These are phyloP conservation scores for Amoeboradix gromovi DNA, from an alignment of 371 early-diverging fungal genomes.

Conservation along the genomic window DNA sequence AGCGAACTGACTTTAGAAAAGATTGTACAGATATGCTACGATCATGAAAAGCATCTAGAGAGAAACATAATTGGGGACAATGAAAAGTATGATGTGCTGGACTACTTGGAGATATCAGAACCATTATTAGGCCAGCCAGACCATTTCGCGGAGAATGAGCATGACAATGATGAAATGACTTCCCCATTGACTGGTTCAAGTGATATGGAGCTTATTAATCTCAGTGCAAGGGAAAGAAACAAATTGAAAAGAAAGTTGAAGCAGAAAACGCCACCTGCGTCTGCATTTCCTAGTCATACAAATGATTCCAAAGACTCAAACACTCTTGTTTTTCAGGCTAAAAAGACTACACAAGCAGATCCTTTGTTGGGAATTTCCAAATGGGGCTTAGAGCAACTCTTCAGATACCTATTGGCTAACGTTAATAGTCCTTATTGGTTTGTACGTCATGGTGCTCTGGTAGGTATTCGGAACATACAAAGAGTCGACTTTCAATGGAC, in stretches of 20 bases:
- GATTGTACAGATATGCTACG: not conserved
- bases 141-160: not conserved
- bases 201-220: not conserved
- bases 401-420: conserved; percentile 60
- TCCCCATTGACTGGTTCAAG: not conserved
- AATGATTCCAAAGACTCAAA: conserved; percentile 8
- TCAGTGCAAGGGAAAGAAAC: conserved; percentile 46
- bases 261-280: conserved; percentile 1
- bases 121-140: not conserved
- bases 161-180: not conserved
- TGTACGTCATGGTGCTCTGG: conserved; percentile 76
- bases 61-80: not conserved
- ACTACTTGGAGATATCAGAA: not conserved
- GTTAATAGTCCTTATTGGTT: conserved; percentile 53
- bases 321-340: conserved; percentile 4
- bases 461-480: conserved; percentile 52
- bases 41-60: not conserved
- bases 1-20: not conserved
- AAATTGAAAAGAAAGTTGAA: conserved; percentile 58
- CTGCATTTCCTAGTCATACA: not conserved
- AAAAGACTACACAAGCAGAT: conserved; percentile 1
- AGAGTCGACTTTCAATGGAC: not conserved
- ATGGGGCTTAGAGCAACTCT: conserved; percentile 74
- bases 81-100: not conserved
- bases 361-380: not conserved